A percentile compares a stretch with the other conserved stretches of the same genome.
Conservation (phyloP, 306 rosid genomes). For the Geum urbanum region DNA sequence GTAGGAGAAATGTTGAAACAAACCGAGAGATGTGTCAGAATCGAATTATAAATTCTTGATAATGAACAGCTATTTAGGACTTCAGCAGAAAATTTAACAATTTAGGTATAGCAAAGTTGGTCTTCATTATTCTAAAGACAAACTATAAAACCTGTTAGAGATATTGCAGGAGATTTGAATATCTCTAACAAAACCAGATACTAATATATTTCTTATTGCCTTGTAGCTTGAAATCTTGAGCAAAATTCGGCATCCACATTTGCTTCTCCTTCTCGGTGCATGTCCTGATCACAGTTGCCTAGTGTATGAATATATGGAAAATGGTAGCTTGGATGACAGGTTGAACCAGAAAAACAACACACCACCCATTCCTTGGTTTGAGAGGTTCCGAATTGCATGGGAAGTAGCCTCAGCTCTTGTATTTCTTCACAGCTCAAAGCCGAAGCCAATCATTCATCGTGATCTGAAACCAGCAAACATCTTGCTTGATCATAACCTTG, state of each 20-base stretch:
- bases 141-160: too few relatives aligned
- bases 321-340: conserved; percentile 87
- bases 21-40: neutral
- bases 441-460: conserved; percentile 87
- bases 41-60: neutral
- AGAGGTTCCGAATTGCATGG: conserved; percentile 87
- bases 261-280: conserved; percentile 92
- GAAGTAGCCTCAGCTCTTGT: conserved; percentile 89
- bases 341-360: conserved; percentile 51
- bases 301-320: conserved; percentile 88
- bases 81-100: neutral
- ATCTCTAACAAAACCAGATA: too few relatives aligned
- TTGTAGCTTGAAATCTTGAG: conserved; percentile 82
- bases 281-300: conserved; percentile 79
- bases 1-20: neutral
- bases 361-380: conserved; percentile 81
- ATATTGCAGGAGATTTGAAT: too few relatives aligned
- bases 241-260: conserved; percentile 82
- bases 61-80: neutral
- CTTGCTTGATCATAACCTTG: conserved; percentile 72
- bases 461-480: conserved; percentile 95
- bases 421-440: conserved; percentile 87
- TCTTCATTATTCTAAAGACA: neutral
- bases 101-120: neutral
- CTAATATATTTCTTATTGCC: conserved; percentile 29